Conservation (phyloP, 139 green algal species). For the Chlorella vulgaris region DNA sequence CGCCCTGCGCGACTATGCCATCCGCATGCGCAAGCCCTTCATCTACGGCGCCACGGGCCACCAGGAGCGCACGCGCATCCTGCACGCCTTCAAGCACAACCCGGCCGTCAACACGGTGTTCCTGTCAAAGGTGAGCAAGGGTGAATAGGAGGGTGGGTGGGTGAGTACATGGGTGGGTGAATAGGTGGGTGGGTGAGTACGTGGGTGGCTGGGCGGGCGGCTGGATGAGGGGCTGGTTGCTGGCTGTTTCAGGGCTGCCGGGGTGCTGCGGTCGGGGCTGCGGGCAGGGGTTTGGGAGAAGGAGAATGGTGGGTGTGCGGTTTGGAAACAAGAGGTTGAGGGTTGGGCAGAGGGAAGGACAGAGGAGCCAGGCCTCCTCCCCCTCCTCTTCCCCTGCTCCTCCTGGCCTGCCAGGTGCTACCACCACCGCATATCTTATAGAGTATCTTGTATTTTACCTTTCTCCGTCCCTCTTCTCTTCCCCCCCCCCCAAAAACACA, state of each 20-base stretch:
- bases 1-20: slow-evolving; percentile 93
- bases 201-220: too few species aligned
- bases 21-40: slow-evolving; percentile 83
- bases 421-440: not conserved
- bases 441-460: not conserved
- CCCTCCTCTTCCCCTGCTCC: too few species aligned
- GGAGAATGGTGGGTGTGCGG: not conserved
- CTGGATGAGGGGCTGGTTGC: not conserved
- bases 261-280: too few species aligned
- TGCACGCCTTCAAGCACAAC: slow-evolving; percentile 94
- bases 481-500: slow-evolving; percentile 28
- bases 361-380: too few species aligned
- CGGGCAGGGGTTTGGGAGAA: not conserved
- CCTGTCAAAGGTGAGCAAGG: slow-evolving; percentile 89
- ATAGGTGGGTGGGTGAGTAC: too few species aligned
- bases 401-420: too few species aligned
- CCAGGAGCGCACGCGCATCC: slow-evolving; percentile 89
- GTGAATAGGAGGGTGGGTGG: not conserved
- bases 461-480: not conserved
- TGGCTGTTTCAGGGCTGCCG: too few species aligned
- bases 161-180: too few species aligned
- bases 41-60: slow-evolving; percentile 95
- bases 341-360: too few species aligned
- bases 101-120: slow-evolving; percentile 97
- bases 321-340: not conserved